Percentiles rank a stretch among this genome's conserved stretches.
These are phyloP conservation scores for Sporothrix variecibatus DNA, from an alignment of 2,329 filamentous ascomycete genomes.

Conservation along the genomic window DNA sequence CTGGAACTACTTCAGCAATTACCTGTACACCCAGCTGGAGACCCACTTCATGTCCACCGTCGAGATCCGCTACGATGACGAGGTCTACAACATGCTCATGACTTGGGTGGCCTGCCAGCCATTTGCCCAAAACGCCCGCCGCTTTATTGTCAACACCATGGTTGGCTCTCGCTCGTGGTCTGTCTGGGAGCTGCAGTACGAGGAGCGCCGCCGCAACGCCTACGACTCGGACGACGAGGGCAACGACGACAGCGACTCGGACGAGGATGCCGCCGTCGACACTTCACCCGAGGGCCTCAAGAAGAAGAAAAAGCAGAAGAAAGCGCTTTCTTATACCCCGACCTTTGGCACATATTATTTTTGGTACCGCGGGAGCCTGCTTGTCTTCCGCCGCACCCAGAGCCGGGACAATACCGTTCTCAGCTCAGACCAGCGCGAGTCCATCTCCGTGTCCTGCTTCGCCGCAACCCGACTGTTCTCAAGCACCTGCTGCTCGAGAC, in stretches of 20 bases:
- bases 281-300: constrained; percentile 15
- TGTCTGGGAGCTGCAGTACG: constrained; percentile 48
- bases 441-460: constrained; percentile 62
- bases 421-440: constrained; percentile 50
- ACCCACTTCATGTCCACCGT: constrained; percentile 65
- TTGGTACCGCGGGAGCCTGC: constrained; percentile 61
- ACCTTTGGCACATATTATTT: constrained; percentile 68
- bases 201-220: constrained; percentile 40
- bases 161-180: constrained; percentile 56
- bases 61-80: constrained; percentile 68
- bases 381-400: constrained; percentile 59
- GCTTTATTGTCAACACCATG: constrained; percentile 66
- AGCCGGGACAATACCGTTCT: constrained; percentile 45
- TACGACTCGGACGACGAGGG: constrained; percentile 47
- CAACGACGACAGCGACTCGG: constrained; percentile 33
- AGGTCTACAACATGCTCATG: constrained; percentile 73
- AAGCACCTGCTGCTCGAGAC: constrained; percentile 65
- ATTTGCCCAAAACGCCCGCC: constrained; percentile 60
- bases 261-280: constrained; percentile 32
- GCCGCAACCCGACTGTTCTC: constrained; percentile 59
- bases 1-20: constrained; percentile 55
- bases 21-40: constrained; percentile 51
- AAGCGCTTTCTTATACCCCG: constrained; percentile 63
- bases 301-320: constrained; percentile 43
- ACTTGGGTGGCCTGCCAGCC: constrained; percentile 65